These are phyloP conservation scores for Lachancea cidri DNA, from an alignment of 805 yeast species.

Conservation along the genomic window DNA sequence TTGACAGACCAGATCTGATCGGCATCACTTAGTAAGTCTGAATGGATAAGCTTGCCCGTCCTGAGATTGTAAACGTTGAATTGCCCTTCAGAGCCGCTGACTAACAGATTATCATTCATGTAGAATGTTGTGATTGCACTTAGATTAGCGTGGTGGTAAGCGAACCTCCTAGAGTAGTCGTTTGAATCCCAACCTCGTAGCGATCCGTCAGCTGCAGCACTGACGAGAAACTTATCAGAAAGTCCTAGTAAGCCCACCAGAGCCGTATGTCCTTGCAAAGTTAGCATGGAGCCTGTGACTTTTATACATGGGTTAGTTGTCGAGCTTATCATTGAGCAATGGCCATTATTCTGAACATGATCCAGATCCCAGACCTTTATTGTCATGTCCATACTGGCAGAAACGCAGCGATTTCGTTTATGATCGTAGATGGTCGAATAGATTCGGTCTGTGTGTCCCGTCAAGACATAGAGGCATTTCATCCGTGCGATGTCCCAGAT, in stretches of 20 bases:
- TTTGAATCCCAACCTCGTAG: constrained; percentile 90
- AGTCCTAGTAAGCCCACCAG: constrained; percentile 83
- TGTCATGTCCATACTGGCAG: constrained; percentile 87
- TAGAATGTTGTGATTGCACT: constrained; percentile 91
- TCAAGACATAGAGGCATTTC: constrained; percentile 62
- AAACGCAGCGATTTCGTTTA: constrained; percentile 70
- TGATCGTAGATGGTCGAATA: constrained; percentile 84
- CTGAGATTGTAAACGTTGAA: constrained; percentile 82
- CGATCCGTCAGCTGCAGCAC: constrained; percentile 95
- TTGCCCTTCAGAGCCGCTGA: constrained; percentile 86
- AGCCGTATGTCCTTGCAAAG: constrained; percentile 83
- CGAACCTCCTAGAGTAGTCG: constrained; percentile 57
- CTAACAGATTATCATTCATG: constrained; percentile 75
- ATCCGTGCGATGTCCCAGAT: constrained; percentile 87
- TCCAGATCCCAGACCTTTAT: constrained; percentile 86
- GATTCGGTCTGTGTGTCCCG: constrained; percentile 83
- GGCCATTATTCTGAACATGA: constrained; percentile 54
- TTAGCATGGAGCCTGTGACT: constrained; percentile 39
- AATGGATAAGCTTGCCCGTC: constrained; percentile 66
- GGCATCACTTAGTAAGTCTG: constrained; percentile 66
- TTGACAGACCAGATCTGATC: constrained; percentile 95
- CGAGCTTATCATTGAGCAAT: constrained; percentile 17
- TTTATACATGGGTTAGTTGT: constrained; percentile 24
- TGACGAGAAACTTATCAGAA: constrained; percentile 69
- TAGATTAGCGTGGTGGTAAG: constrained; percentile 71